These are phyloP conservation scores for Phytophthora sp. DNA, from an alignment of 352 stramenopile species.

Conservation along the genomic window DNA sequence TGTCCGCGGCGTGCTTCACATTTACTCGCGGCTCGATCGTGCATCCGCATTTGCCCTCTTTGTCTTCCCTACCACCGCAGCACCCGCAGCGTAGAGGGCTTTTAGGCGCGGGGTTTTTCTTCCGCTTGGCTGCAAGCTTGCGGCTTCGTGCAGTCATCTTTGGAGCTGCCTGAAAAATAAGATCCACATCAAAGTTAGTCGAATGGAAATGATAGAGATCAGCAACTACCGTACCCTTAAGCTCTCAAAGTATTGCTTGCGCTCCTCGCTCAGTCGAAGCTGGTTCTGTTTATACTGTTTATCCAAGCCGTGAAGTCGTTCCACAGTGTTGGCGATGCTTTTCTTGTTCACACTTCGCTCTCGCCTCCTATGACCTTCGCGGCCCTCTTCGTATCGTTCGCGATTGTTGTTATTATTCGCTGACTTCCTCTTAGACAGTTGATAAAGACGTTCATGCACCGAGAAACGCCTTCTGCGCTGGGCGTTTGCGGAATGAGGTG, in stretches of 20 bases:
- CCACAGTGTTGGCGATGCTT: slow-evolving; percentile 11
- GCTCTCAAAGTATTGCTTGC: slow-evolving; percentile 28
- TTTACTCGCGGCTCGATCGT: slow-evolving; percentile 21
- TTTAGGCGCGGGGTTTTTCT: slow-evolving; percentile 12
- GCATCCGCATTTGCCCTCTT: slow-evolving; percentile 27
- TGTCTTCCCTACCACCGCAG: slow-evolving; percentile 32
- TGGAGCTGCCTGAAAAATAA: slow-evolving; percentile 30
- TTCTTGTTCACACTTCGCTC: slow-evolving; percentile 8
- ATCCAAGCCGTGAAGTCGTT: slow-evolving; percentile 45
- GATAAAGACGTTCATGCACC: slow-evolving; percentile 62
- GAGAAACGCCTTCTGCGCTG: slow-evolving; percentile 24
- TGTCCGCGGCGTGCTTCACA: slow-evolving; percentile 35
- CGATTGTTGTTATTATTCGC: slow-evolving; percentile 1
- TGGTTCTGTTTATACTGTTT: slow-evolving; percentile 55
- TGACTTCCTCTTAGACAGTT: slow-evolving; percentile 34
- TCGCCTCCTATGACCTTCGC: neutral
- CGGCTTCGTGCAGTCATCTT: slow-evolving; percentile 63
- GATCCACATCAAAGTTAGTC: no score
- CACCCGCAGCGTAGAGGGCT: slow-evolving; percentile 30
- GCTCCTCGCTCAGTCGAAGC: slow-evolving; percentile 35
- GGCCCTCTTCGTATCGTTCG: neutral
- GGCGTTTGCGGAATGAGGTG: slow-evolving; percentile 61
- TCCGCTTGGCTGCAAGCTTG: slow-evolving; percentile 42
- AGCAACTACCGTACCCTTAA: slow-evolving; percentile 40
- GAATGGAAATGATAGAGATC: no score